Evolutionary conservation across 2,329 filamentous ascomycete genomes (phyloP), one percentile per base, ranked within the genome.

Genomic region (Aspergillus texensis): DNA sequence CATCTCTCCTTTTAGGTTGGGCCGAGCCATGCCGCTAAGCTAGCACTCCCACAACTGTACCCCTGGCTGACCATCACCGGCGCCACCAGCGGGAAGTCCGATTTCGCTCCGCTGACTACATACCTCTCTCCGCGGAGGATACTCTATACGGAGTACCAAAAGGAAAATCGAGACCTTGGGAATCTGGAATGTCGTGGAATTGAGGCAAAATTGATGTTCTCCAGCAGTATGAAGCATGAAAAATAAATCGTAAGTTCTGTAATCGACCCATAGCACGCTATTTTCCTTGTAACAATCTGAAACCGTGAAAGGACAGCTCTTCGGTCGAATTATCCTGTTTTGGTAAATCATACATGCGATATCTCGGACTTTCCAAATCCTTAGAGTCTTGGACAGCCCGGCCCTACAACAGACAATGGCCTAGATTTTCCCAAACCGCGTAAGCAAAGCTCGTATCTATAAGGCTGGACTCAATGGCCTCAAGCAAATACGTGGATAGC

Each of bases 1-100:
- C 32, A 59, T 32, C 53, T 59, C 32, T 50, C 48, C 50, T 21
- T 60, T 60, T 60, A 60, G 48, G 58, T 60, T 60, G 36, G 8
- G 11, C 24, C 48, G 58, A 48, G 52, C 24, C 21, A 50, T 52
- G 34, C 39, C 46, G 34, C 58, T 60, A 60, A 53, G 21, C 43
- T 60, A 54, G 58, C 53, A 5, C 50, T 60, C 58, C 48, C 36
- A 50, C 39, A 45, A 45, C 10, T 43, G 24, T 16, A n/a, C 57
- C 46, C 57, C 57, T 58, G 57, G 57, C 16, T 43, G 21, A 53
- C 19, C 19, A 54, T 34, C 30, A 21, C 52, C 30, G 5, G 52
- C 30, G 52, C 52, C 52, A 54, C 30, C 28, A 19, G n/a, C 26
- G 12, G 19, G 30, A 53, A 54, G 52, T 54, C 30, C 32, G 52